phyloP scores from a whole-genome alignment of 495 filamentous ascomycete species.

The Melanomma pulvis-pyrius region DNA sequence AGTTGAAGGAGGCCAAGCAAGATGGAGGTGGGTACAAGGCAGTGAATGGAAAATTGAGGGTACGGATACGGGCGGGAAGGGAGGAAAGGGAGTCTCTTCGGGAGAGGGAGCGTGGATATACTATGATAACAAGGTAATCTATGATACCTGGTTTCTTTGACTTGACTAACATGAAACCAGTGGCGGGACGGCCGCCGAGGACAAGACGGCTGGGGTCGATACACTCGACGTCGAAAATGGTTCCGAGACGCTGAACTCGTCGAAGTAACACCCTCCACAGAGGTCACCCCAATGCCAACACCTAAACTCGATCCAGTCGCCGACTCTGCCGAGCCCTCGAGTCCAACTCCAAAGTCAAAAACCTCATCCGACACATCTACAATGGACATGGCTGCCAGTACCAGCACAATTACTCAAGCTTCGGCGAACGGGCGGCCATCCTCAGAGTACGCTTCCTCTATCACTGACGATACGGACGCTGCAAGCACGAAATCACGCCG shows the following conservation, averaged over 20 bases:
- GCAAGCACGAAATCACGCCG: constrained; percentile 14
- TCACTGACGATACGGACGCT: constrained; percentile 15
- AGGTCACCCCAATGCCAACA: constrained; percentile 48
- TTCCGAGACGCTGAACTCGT: constrained; percentile 93
- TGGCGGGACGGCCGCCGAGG: constrained; percentile 91
- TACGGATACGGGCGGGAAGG: constrained; percentile 52
- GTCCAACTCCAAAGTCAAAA: constrained; percentile 9
- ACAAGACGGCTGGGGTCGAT: constrained; percentile 91
- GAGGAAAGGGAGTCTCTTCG: constrained; percentile 44
- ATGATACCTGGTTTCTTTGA: not conserved
- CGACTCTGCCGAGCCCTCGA: constrained; percentile 15
- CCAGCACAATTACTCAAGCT: not conserved
- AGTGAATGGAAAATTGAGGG: constrained; percentile 90
- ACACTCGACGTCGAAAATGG: constrained; percentile 91
- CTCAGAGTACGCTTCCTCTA: constrained; percentile 2
- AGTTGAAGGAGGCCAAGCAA: constrained; percentile 75
- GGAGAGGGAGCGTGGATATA: constrained; percentile 83
- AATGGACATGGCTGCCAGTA: not conserved
- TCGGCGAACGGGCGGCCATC: not conserved
- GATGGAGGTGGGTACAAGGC: constrained; percentile 86
- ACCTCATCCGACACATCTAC: not conserved
- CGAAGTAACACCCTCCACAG: constrained; percentile 59
- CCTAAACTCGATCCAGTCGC: constrained; percentile 35
- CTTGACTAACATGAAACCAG: constrained; percentile 49
- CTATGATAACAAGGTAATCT: constrained; percentile 89